Base-by-base conservation (phyloP, 352 stramenopile genomes). In the Phytopythium vexans region DNA sequence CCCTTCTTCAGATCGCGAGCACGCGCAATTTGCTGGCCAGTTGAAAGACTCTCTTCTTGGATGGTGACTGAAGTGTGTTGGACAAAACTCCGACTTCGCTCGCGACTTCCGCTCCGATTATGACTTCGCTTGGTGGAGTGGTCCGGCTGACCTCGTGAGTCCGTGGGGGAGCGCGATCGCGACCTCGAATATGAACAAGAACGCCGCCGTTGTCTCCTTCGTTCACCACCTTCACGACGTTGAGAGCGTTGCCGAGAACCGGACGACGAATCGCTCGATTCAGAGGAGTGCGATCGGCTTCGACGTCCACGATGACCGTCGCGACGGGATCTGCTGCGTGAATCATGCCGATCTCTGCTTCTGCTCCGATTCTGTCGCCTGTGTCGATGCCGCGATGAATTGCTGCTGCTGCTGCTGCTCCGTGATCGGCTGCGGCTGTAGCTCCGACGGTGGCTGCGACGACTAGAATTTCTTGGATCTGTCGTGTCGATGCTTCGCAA, bases 1-100 rank as follows among this genome's bases (percentile, higher is more conserved):
- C 82, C 82, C 49, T 72, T 64, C 52, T 89, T 74, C 47, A 88
- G 64, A 11, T 90, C 82, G 6, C 78, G 68, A 8, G 80, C 80
- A 12, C 75, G 74, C 33, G 80, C 80, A 48, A 93, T 77, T 62
- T 91, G 80, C 48, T 90, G 79, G 0, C 82, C 82, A 1, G 82
- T 93, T 36, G 88, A 53, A 38, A 88, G 37, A 8, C 67, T 68
- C n/a, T 69, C 56, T 27, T 49, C 38, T 16, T 63, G 64, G 21
- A 35, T 34, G 16, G 37, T 21, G 21, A 8, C 35, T 10, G 9
- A 6, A 47, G 33, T 33, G 15, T 37, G 11, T n/a, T 32, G 43
- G 21, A 12, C 12, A 32, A 32, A n/a, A 11, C 62, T 63, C 39
- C 49, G 51, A 39, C 42, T 47, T n/a, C 56, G 68, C 35, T 56